Evolutionary conservation across 2,329 filamentous ascomycete genomes (phyloP), one percentile per base, ranked within the genome.

Genomic region (Colletotrichum coccodes): DNA sequence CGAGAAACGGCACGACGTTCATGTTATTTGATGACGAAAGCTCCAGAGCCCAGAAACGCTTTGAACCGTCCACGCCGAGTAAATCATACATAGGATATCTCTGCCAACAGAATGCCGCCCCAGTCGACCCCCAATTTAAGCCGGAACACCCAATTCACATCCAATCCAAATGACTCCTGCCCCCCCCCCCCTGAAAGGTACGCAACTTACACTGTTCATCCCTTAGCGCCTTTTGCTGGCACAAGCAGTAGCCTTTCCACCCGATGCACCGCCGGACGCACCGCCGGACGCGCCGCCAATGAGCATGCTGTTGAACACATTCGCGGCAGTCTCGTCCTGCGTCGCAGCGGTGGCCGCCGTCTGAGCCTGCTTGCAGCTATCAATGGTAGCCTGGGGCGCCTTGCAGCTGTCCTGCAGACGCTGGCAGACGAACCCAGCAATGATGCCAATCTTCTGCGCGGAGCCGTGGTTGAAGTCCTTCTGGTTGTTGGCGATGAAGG

Each of bases 381-480:
- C 42, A 11, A 69, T 14, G 38, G 62, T 60, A 12, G 60, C 68
- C 23, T 36, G 21, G 16, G 70, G 57, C 1, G 70, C 70, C 70
- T 74, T 73, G 72, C 75, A 76, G 28, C 64, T 67, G 52, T 75
- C 79, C 36, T 73, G 65, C 23, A 85, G 75, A 62, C 83, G 82
- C 46, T 78, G 74, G 75, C 83, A 85, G 75, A 85, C 84, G 73
- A 87, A 87, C 52, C 78, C 71, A 16, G 84, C 78, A 71, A 87
- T 83, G 72, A 86, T 67, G 36, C 73, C 73, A 68, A 77, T 74
- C 58, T 73, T 75, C 54, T 74, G 73, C 23, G 85, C 86, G 4
- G 84, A 86, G 60, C 85, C 85, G 76, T 88, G 87, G 75, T 79
- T 81, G 79, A 88, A 89, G 74, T 83, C 79, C 57, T 74, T 76